Base-by-base conservation (phyloP, 2,329 filamentous ascomycete species). In the Camillea tinctor region DNA sequence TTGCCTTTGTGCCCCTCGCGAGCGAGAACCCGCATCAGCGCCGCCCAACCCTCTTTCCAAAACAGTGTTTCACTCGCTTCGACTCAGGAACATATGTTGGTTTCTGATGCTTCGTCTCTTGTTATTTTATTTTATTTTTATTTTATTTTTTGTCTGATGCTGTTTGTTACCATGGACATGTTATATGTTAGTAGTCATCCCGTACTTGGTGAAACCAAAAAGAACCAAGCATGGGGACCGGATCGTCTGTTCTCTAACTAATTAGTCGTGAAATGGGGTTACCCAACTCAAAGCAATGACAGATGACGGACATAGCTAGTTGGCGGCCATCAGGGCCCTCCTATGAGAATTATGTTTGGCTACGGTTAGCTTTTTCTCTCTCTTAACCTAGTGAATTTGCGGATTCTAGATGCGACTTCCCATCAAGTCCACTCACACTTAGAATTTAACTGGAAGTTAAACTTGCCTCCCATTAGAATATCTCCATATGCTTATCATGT, bases 171-270 rank as follows among this genome's bases (percentile, higher is more conserved):
- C 60, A 62, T 63, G 66, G 64, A 67, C 58, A 64, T 62, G 64
- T 64, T 63, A 9, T 30, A 30, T 7, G 8, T 7, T 30, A 30
- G 65, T 67, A 63, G 54, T 63, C 60, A 66, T 66, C 60, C 60
- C 63, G 63, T 68, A 66, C 67, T 66, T 60, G n/a, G 68, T 71
- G 70, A 72, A 71, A 72, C 68, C 66, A 66, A 66, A 62, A 63
- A n/a, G n/a, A 64, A 44, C 7, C 58, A 60, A 58, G 59, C 68
- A 68, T 62, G 66, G 66, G n/a, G 66, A 56, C 60, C 62, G 60
- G 60, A 68, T 68, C 64, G 26, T 62, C 60, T 66, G 59, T 60
- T 58, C 60, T 11, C 26, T 30, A 30, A 30, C 60, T 63, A 61
- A 57, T 54, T 53, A 54, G 52, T 56, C 23, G 24, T 36, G 52